Conservation (phyloP, 2,329 filamentous ascomycete genomes). For the Mycosphaerella arachidis region DNA sequence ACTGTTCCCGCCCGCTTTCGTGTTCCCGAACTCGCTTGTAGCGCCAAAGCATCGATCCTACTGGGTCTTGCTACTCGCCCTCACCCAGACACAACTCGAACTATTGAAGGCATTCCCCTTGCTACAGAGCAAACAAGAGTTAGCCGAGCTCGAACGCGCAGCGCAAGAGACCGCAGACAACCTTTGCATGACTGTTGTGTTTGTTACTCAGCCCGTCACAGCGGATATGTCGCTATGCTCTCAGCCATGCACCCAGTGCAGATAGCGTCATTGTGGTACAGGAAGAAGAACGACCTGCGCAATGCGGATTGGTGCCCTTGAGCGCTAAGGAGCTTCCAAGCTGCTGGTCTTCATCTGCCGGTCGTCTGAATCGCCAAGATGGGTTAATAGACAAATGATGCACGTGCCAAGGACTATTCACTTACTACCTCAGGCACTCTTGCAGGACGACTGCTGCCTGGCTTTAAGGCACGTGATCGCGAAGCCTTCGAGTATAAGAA, state of each 20-base stretch:
- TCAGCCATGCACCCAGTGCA: neutral
- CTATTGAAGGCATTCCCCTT: neutral
- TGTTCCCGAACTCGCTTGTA: neutral
- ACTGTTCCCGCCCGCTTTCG: neutral
- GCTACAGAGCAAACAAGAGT: neutral
- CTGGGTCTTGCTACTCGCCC: neutral
- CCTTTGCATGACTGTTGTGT: neutral
- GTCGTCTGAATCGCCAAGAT: neutral
- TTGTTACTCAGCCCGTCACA: neutral
- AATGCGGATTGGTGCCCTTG: neutral
- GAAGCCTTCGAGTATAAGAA: neutral
- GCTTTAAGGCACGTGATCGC: neutral
- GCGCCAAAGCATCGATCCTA: neutral
- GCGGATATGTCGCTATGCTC: neutral
- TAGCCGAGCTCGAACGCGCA: neutral
- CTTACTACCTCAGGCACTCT: neutral
- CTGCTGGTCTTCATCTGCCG: neutral
- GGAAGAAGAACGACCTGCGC: neutral
- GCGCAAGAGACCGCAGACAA: neutral
- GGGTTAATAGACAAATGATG: too few species aligned
- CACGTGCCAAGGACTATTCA: neutral
- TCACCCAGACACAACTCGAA: neutral
- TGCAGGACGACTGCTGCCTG: neutral
- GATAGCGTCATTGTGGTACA: neutral
- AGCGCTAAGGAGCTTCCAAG: neutral